Percentiles rank a stretch among this genome's conserved stretches.
These are phyloP conservation scores for Blastomyces parvus DNA, from an alignment of 2,329 filamentous ascomycete genomes.

Conservation along the genomic window DNA sequence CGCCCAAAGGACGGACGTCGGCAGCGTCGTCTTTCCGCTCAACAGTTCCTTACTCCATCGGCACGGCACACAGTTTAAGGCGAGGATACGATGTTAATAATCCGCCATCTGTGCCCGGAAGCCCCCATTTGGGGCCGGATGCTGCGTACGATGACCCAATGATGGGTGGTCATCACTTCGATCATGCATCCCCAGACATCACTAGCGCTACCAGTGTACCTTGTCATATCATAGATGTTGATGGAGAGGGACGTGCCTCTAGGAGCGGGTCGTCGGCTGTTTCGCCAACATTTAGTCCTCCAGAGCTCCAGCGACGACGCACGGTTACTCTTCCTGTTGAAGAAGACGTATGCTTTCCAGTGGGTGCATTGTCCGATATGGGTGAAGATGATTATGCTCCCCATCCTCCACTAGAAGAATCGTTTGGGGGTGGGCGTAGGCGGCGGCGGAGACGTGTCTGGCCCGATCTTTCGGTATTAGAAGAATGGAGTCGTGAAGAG, in stretches of 20 bases:
- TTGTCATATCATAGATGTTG: constrained; percentile 38
- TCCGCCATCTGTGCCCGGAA: constrained; percentile 52
- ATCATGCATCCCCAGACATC: constrained; percentile 28
- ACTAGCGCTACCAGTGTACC: constrained; percentile 18
- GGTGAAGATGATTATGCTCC: constrained; percentile 62
- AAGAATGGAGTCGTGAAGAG: constrained; percentile 84
- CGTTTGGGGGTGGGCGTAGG: constrained; percentile 34
- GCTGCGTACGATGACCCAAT: constrained; percentile 47
- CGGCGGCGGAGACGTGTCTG: constrained; percentile 62
- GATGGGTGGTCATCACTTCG: constrained; percentile 35
- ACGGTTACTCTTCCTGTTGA: constrained; percentile 58
- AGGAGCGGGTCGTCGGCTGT: constrained; percentile 26
- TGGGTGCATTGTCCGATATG: constrained; percentile 66
- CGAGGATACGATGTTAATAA: constrained; percentile 55
- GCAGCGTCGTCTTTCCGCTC: background rate
- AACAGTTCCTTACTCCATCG: constrained; percentile 5
- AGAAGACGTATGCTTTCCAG: constrained; percentile 88
- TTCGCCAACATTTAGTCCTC: constrained; percentile 32
- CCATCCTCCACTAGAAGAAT: constrained; percentile 38
- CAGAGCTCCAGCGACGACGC: constrained; percentile 41
- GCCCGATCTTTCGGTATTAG: constrained; percentile 75
- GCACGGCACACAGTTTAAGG: constrained; percentile 11
- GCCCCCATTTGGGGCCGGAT: constrained; percentile 46
- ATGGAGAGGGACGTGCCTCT: constrained; percentile 22
- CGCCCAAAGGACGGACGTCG: background rate